Conservation (phyloP, 2,329 filamentous ascomycete genomes). For the Pseudophaeomoniella oleicola region DNA sequence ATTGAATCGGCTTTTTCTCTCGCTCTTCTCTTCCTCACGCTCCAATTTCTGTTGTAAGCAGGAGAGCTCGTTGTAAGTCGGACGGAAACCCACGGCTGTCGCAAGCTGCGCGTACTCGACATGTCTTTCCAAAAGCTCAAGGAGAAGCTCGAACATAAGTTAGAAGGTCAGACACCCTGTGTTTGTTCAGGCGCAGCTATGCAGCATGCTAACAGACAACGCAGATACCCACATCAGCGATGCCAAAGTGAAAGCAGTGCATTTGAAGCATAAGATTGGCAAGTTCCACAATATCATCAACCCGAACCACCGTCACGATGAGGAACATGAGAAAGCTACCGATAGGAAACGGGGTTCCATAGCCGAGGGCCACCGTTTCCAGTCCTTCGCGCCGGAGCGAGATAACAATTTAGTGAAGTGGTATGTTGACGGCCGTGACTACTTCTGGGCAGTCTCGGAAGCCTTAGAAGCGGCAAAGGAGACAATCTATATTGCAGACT, state of each 20-base stretch:
- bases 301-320: conserved; percentile 79
- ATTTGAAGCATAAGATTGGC: conserved; percentile 48
- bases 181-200: not conserved
- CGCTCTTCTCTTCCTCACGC: too few species aligned
- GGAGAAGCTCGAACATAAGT: not conserved
- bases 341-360: conserved; percentile 67
- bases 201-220: not conserved
- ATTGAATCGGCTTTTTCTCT: too few species aligned
- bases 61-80: too few species aligned
- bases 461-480: conserved; percentile 84
- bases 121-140: not conserved
- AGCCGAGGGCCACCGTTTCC: conserved; percentile 61
- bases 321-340: conserved; percentile 72
- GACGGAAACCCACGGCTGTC: too few species aligned
- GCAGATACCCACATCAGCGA: conserved; percentile 22
- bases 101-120: too few species aligned
- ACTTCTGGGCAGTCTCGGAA: conserved; percentile 85
- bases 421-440: conserved; percentile 93
- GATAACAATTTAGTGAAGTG: conserved; percentile 83
- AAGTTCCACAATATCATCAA: conserved; percentile 62
- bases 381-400: conserved; percentile 80
- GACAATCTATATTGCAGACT: conserved; percentile 89
- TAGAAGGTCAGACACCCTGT: not conserved
- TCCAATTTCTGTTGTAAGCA: too few species aligned
- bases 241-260: conserved; percentile 36